A percentile compares a stretch with the other conserved stretches of the same genome.
Conservation (phyloP, 2,329 filamentous ascomycete species). For the Cladorrhinum sp. region DNA sequence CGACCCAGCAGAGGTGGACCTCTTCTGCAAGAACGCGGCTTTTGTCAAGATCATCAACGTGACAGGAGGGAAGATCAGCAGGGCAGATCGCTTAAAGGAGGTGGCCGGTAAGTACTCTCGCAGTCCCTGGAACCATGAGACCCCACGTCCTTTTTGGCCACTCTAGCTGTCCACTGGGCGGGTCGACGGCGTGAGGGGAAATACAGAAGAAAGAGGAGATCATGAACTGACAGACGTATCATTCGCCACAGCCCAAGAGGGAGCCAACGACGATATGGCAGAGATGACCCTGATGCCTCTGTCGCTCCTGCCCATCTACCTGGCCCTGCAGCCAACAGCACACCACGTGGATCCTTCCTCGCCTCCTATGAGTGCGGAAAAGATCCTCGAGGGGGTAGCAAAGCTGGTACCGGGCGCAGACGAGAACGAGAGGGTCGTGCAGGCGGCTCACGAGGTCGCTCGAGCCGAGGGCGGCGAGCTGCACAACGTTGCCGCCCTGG, state of each 20-base stretch:
- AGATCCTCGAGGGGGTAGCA: slow-evolving; percentile 50
- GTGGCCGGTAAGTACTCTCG: slow-evolving; percentile 48
- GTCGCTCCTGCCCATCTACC: slow-evolving; percentile 67
- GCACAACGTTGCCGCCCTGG: slow-evolving; percentile 85
- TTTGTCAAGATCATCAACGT: slow-evolving; percentile 84
- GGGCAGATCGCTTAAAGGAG: slow-evolving; percentile 48
- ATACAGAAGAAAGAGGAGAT: slow-evolving; percentile 6
- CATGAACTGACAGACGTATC: slow-evolving; percentile 27
- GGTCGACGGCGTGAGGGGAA: background rate
- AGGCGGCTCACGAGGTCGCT: slow-evolving; percentile 64
- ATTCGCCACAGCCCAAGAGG: slow-evolving; percentile 47
- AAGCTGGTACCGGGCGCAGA: slow-evolving; percentile 46
- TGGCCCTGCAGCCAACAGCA: slow-evolving; percentile 58
- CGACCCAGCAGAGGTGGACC: slow-evolving; percentile 72
- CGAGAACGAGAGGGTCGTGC: slow-evolving; percentile 47
- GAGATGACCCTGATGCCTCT: slow-evolving; percentile 46
- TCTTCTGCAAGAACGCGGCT: slow-evolving; percentile 92
- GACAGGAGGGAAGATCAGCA: slow-evolving; percentile 32
- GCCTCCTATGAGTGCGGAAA: slow-evolving; percentile 42
- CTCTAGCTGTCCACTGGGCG: slow-evolving; percentile 5
- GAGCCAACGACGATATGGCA: slow-evolving; percentile 52
- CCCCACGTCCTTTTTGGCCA: slow-evolving; percentile 3
- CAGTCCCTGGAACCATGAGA: background rate
- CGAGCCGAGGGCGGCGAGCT: slow-evolving; percentile 81
- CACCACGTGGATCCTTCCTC: slow-evolving; percentile 43